Evolutionary conservation across 164 flowering plant species (phyloP), one percentile per base, ranked within the genome.

Genomic region (Magnolia sinica): DNA sequence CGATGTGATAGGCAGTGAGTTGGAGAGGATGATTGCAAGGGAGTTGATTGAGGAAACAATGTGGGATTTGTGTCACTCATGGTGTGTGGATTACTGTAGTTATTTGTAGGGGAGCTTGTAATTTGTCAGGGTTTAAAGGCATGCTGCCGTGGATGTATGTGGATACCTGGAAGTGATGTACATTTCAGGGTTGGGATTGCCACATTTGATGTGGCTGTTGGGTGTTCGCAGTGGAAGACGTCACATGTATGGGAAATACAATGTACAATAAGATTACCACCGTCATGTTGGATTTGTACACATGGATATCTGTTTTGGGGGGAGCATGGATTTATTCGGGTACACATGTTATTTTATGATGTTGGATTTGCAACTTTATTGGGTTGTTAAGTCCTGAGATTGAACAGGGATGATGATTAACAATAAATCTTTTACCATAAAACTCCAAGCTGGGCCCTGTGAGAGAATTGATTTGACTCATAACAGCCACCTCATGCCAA

Each of bases 31-130:
- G 80, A 87, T 96, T 58, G 79, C 88, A 8, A 82, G 80, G 45
- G 95, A 91, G 29, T 74, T 96, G 74, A 81, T 93, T 59, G 88
- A 86, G 55, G 98, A 92, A 81, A 78, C 80, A 59, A 78, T 88
- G 61, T 81, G 82, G 79, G 93, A 91, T 72, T 78, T 89, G 85
- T 71, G 75, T 63, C 69, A 8, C 51, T 50, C 52, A n/a, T 52
- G 11, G 8, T 51, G 19, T 59, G 24, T 50, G 24, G 45, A 70
- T 49, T 49, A n/a, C 23, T 49, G 16, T 49, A n/a, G n/a, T 8
- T 70, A 49, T 16, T 5, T 16, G 71, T 18, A 68, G 16, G 55
- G 23, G 73, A 11, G 55, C 16, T 50, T 45, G 5, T 7, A 13
- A 20, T 70, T 70, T 37, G 22, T n/a, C 49, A 18, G 4, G 9